Evolutionary conservation across 257 asterid genomes (phyloP), one percentile per base, ranked within the genome.

Genomic region (Jasminum sambac): DNA sequence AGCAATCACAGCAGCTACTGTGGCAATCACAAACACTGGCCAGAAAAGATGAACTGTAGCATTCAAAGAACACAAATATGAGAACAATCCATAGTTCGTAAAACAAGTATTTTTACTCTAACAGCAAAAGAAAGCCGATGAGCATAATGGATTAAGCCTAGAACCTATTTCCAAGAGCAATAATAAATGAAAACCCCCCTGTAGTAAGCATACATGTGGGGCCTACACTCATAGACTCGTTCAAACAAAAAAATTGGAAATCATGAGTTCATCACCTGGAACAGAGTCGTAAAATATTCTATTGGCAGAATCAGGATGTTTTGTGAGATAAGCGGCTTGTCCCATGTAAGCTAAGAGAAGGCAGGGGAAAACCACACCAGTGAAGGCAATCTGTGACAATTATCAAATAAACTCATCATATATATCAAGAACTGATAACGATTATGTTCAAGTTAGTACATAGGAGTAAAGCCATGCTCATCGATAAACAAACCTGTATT

Each of bases 341-440:
- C 99, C 99, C 85, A 91, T 78, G 85, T 91, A 95, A 48, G 98
- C 97, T 37, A 91, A 87, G 57, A 95, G 86, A 73, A 95, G 99
- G 80, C 98, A 95, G 23, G 99, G 99, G 74, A 91, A 91, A 63
- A 95, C 99, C 37, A 89, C 88, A 0, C 70, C 30, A 25, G 95
- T 87, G 76, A 95, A 95, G 83, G 98, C 98, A 82, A 91, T 88
- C 97, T 94, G 91, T 77, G 72, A 40, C 14, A 43, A 6, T 69
- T 13, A 36, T 17, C 43, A 16, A 16, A 63, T 48, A 48, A 48
- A 23, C 58, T 8, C 9, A 2, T 48, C 10, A 48, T 23, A n/a
- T 48, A 10, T 48, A 48, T 17, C 17, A 6, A 48, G 58, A 16
- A n/a, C 24, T 16, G n/a, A 10, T 6, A 23, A 48, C 16, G 24